Evolutionary conservation across 108 stramenopile species (phyloP).

Genomic region (Bacterosira constricta): DNA sequence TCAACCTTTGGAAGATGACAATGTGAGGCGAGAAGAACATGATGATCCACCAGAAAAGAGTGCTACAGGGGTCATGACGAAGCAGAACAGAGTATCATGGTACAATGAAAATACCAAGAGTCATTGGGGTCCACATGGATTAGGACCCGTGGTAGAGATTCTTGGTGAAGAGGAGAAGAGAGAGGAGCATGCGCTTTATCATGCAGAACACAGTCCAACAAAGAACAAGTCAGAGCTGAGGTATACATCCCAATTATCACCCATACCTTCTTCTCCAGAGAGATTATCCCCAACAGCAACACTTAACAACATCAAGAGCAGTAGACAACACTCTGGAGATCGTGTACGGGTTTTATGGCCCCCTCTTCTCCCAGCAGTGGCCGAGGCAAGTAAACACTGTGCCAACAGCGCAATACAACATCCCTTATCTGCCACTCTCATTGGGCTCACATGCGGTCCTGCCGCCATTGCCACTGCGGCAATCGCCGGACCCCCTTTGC

Average conservation of each 20-base stretch:
- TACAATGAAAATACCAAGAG: slow-evolving; percentile 17
- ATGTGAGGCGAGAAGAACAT: background rate
- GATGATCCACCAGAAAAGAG: background rate
- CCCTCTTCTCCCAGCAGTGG: slow-evolving; percentile 69
- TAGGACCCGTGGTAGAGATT: slow-evolving; percentile 50
- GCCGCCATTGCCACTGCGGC: slow-evolving; percentile 64
- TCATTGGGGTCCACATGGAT: background rate
- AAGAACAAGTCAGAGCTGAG: slow-evolving; percentile 21
- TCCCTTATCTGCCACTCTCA: slow-evolving; percentile 65
- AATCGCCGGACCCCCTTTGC: slow-evolving; percentile 57
- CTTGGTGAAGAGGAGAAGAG: slow-evolving; percentile 54
- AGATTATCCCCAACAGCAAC: background rate
- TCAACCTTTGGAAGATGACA: background rate
- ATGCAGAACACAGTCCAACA: slow-evolving; percentile 10
- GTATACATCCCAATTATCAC: slow-evolving; percentile 23
- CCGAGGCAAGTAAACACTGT: slow-evolving; percentile 50
- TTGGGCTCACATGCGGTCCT: slow-evolving; percentile 78
- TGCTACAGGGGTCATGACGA: background rate
- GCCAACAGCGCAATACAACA: slow-evolving; percentile 53
- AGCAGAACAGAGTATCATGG: slow-evolving; percentile 39
- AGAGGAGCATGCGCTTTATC: slow-evolving; percentile 29
- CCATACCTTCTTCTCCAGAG: slow-evolving; percentile 36
- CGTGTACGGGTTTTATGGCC: slow-evolving; percentile 82
- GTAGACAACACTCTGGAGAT: slow-evolving; percentile 4
- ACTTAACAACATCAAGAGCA: background rate